Base-by-base conservation (phyloP, 1,284 basidiomycete species). In the Jaminaea rosea region DNA sequence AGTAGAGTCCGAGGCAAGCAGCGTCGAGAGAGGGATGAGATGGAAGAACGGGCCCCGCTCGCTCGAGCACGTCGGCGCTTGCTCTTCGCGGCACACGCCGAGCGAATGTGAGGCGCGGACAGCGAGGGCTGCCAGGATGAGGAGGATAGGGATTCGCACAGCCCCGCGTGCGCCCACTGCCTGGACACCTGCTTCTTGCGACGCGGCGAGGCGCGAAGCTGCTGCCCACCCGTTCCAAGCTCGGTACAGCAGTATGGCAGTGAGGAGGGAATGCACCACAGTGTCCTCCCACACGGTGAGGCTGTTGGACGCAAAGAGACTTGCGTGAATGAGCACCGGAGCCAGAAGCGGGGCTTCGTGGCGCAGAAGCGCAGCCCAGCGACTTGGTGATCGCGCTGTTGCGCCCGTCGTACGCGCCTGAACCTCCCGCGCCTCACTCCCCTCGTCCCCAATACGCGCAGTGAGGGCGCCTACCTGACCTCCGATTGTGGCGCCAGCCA, bases 251-350 rank as follows among this genome's bases (percentile, higher is more conserved):
- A 66, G 53, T 1, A 60, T 32, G 21, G 55, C 24, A 0, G 56
- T 39, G 2, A 67, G 36, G 9, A 79, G 77, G 0, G 84, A 79
- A 23, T 81, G 75, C 6, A 87, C 79, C 48, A 89, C 78, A 29
- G 81, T 81, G 72, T 97, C 92, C 79, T 98, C 94, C 87, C 90
- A 96, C 72, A 98, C 83, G 27, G 87, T 87, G 77, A 88, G 94
- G 0, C 90, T 94, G 77, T 97, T 98, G 23, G 62, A 66, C 2
- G 63, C 67, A 42, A 70, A 69, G 3, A 60, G 31, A n/a, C 36
- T 47, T 0, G 68, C 57, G 34, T 72, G 67, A 9, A 65, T 24
- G 26, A 59, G 19, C 19, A 23, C 19, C 3, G 39, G 39, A 5
- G 19, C 17, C 6, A 42, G 23, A 11, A n/a, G 4, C 19, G 39